These are phyloP conservation scores for Ophiocordyceps camponoti-saundersi DNA, from an alignment of 2,329 filamentous ascomycete species.

Conservation along the genomic window DNA sequence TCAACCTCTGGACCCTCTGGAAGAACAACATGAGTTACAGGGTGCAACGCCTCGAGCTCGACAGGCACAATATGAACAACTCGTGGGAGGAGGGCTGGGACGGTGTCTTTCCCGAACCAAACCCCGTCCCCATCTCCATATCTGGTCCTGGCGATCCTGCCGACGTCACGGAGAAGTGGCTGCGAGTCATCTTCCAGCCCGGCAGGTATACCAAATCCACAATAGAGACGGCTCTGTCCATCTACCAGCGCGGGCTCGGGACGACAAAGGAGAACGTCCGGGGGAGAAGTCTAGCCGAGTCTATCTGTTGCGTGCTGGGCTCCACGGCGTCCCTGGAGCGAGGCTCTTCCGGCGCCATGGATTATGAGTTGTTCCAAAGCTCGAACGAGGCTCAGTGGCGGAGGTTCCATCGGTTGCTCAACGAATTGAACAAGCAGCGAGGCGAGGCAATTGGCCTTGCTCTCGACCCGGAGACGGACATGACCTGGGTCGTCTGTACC, in stretches of 20 bases:
- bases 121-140: constrained; percentile 33
- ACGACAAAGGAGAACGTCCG: constrained; percentile 18
- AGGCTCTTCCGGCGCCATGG: constrained; percentile 44
- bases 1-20: constrained; percentile 62
- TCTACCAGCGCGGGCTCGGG: constrained; percentile 54
- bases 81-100: constrained; percentile 57
- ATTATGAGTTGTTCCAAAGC: constrained; percentile 58
- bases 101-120: constrained; percentile 44
- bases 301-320: constrained; percentile 56
- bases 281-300: constrained; percentile 51
- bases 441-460: constrained; percentile 67
- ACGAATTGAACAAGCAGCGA: constrained; percentile 73
- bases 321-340: constrained; percentile 50
- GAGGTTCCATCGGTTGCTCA: constrained; percentile 69
- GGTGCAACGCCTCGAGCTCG: constrained; percentile 56
- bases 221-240: constrained; percentile 65
- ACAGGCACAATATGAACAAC: constrained; percentile 42
- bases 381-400: constrained; percentile 76
- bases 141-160: constrained; percentile 47
- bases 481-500: constrained; percentile 72
- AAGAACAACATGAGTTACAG: constrained; percentile 70
- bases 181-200: constrained; percentile 67
- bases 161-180: constrained; percentile 70
- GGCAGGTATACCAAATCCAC: constrained; percentile 66
- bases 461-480: constrained; percentile 51